Percentiles rank a stretch among this genome's conserved stretches.
Conservation (phyloP, 1,139 yeast genomes). For the Pichia sp. region DNA sequence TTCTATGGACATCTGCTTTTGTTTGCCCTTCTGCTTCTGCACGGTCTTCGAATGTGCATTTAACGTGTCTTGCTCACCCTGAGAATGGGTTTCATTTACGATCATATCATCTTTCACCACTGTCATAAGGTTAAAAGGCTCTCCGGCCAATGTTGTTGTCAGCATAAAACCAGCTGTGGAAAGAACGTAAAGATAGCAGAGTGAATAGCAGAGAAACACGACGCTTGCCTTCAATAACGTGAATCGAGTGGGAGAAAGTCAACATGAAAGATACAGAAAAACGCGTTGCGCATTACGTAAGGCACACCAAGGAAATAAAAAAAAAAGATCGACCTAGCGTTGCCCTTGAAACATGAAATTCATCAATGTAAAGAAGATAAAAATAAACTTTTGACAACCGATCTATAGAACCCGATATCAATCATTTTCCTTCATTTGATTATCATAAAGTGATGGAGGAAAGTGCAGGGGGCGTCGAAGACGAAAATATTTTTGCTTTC, state of each 20-base stretch:
- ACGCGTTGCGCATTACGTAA: not conserved
- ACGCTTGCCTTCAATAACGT: too few relatives aligned
- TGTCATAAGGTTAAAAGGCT: not conserved
- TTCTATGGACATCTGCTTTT: constrained; percentile 7
- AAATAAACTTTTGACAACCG: too few relatives aligned
- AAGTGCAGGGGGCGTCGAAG: not conserved
- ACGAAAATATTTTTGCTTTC: constrained; percentile 15
- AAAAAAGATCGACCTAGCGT: not conserved
- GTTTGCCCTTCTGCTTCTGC: not conserved
- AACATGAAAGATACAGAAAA: not conserved
- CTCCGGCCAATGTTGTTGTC: not conserved
- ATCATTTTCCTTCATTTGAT: too few relatives aligned
- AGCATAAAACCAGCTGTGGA: not conserved
- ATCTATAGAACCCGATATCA: too few relatives aligned
- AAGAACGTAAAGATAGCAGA: too few relatives aligned
- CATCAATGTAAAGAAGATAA: not conserved
- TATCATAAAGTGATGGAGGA: not conserved
- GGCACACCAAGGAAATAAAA: not conserved
- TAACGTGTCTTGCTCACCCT: not conserved
- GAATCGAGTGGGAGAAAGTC: not conserved
- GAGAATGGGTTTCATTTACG: not conserved
- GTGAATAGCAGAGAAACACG: too few relatives aligned
- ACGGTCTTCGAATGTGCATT: not conserved
- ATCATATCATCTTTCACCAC: not conserved
- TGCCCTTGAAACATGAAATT: not conserved